Conservation (phyloP, 345 rosid species). For the Carallia brachiata region DNA sequence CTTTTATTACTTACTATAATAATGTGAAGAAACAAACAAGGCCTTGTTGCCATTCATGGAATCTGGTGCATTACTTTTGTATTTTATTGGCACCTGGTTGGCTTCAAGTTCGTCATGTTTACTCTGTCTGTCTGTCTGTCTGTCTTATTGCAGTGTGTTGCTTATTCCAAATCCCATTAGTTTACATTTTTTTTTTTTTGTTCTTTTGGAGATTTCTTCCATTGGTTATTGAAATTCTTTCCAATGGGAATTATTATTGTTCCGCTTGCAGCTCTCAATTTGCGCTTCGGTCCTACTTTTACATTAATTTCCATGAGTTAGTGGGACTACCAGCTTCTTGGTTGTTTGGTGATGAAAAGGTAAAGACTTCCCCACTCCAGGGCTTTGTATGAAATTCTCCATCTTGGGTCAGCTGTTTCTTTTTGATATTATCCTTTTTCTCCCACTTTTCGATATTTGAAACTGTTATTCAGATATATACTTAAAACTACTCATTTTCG, state of each 20-base stretch:
- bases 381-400: background rate
- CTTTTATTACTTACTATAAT: too few relatives aligned
- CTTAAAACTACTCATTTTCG: background rate
- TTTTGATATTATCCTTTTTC: background rate
- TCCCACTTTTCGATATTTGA: background rate
- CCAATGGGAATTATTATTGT: background rate
- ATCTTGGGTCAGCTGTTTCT: background rate
- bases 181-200: too few relatives aligned
- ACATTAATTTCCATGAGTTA: constrained; percentile 73
- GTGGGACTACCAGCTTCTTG: constrained; percentile 81
- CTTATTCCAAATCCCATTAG: too few relatives aligned
- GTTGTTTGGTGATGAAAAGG: constrained; percentile 82
- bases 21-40: too few relatives aligned
- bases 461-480: background rate
- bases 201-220: background rate
- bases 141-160: too few relatives aligned
- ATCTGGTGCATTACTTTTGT: too few relatives aligned
- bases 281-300: constrained; percentile 89
- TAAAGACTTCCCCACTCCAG: constrained; percentile 25
- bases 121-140: too few relatives aligned
- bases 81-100: too few relatives aligned
- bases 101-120: too few relatives aligned
- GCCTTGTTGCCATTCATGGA: too few relatives aligned
- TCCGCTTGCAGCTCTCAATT: constrained; percentile 68
- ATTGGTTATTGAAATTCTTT: background rate